A percentile compares a stretch with the other conserved stretches of the same genome.
Evolutionary conservation across 352 stramenopile genomes (phyloP).

Genomic region (Phytopythium mirpurense): DNA sequence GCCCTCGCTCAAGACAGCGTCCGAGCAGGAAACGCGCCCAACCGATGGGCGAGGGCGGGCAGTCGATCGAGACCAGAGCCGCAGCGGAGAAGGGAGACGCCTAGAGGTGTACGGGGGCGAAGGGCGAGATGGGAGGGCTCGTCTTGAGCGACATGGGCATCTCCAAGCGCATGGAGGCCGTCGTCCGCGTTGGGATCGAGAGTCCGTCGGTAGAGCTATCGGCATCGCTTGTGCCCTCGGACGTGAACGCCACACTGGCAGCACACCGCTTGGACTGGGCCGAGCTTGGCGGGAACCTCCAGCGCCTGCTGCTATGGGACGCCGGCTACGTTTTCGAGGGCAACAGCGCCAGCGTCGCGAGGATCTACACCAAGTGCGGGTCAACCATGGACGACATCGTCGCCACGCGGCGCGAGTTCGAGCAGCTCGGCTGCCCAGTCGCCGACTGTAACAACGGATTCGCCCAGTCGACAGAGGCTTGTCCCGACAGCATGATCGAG

Average conservation of each 20-base stretch:
- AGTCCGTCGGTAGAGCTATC: slow-evolving; percentile 19
- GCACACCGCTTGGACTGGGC: slow-evolving; percentile 21
- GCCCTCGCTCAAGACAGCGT: no score
- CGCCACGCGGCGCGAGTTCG: slow-evolving; percentile 20
- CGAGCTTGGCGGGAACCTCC: slow-evolving; percentile 35
- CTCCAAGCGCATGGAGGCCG: slow-evolving; percentile 21
- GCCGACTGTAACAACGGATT: slow-evolving; percentile 10
- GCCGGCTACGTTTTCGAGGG: slow-evolving; percentile 28
- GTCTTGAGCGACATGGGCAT: slow-evolving; percentile 15
- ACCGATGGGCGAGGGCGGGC: no score
- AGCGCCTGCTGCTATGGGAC: slow-evolving; percentile 58
- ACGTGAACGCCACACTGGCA: slow-evolving; percentile 23
- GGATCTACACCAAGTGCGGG: slow-evolving; percentile 28
- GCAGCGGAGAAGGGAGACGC: no score
- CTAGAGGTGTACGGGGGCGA: no score
- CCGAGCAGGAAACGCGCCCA: no score
- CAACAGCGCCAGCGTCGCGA: slow-evolving; percentile 6
- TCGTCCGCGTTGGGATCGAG: slow-evolving; percentile 23
- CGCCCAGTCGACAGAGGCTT: slow-evolving; percentile 11
- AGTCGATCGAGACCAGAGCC: no score
- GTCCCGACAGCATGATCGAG: slow-evolving; percentile 22
- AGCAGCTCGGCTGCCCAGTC: slow-evolving; percentile 24
- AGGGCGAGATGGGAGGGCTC: no score
- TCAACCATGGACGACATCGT: slow-evolving; percentile 41
- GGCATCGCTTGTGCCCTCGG: slow-evolving; percentile 15